Evolutionary conservation across 805 yeast species (phyloP).

Genomic region (Sugiyamaella smithiae): DNA sequence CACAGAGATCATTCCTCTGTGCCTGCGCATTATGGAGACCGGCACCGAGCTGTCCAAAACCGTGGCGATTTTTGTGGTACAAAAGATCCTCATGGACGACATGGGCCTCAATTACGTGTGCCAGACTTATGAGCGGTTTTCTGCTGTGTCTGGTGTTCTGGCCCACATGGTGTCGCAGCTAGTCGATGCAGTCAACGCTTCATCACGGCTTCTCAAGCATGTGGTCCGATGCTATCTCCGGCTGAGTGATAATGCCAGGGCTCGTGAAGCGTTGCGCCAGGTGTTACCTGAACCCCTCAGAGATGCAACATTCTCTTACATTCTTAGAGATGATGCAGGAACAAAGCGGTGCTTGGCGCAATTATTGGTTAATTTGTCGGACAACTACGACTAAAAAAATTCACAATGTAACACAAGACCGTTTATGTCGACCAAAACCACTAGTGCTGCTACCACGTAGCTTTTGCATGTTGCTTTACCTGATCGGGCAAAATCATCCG

Average conservation of each 20-base stretch:
- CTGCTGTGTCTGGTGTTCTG: conserved; percentile 87
- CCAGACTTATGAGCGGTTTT: conserved; percentile 91
- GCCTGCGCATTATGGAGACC: conserved; percentile 91
- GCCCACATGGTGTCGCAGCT: conserved; percentile 86
- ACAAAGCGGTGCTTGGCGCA: conserved; percentile 87
- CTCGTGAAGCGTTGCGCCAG: conserved; percentile 78
- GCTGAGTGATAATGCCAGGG: conserved; percentile 84
- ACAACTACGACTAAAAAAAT: conserved; percentile 29
- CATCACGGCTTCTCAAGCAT: conserved; percentile 85
- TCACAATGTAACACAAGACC: conserved; percentile 1
- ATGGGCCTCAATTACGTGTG: conserved; percentile 89
- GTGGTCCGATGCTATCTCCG: conserved; percentile 92
- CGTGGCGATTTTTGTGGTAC: conserved; percentile 94
- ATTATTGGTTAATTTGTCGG: conserved; percentile 63
- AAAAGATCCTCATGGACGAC: conserved; percentile 88
- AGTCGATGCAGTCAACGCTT: conserved; percentile 54
- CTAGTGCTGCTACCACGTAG: conserved; percentile 4
- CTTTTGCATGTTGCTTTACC: not conserved
- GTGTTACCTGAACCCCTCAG: conserved; percentile 84
- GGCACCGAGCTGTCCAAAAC: conserved; percentile 92
- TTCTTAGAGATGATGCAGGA: conserved; percentile 80
- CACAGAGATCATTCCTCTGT: conserved; percentile 95
- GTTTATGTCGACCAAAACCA: too few relatives aligned
- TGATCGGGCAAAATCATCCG: not conserved
- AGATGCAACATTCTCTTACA: conserved; percentile 78